These are phyloP conservation scores for Macrotyloma uniflorum DNA, from an alignment of 306 rosid species.

Conservation along the genomic window DNA sequence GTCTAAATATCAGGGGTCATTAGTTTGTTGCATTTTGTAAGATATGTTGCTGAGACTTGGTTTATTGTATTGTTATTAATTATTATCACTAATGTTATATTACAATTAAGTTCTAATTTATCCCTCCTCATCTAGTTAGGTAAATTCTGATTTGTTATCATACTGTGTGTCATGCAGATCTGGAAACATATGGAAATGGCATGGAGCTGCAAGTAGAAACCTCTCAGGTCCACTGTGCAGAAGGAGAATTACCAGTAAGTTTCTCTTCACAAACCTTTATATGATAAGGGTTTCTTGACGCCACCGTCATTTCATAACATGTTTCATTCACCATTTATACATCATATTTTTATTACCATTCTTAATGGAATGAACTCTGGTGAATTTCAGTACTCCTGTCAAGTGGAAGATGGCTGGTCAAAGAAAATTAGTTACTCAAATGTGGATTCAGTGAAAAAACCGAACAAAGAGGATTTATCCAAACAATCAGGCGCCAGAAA, in stretches of 20 bases:
- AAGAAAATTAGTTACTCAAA: constrained; percentile 49
- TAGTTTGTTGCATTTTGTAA: not conserved
- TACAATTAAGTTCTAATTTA: not conserved
- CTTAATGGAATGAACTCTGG: constrained; percentile 20
- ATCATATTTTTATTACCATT: constrained; percentile 18
- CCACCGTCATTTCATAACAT: not conserved
- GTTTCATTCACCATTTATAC: not conserved
- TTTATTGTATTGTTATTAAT: not conserved
- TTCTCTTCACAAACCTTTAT: constrained; percentile 29
- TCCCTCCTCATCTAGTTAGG: constrained; percentile 13
- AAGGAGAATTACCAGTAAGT: constrained; percentile 57
- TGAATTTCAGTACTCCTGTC: constrained; percentile 46
- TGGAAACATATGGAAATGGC: constrained; percentile 64
- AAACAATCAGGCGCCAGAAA: constrained; percentile 50
- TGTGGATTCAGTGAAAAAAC: constrained; percentile 66
- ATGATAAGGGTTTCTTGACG: constrained; percentile 7
- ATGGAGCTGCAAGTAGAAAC: constrained; percentile 62
- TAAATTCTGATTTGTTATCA: constrained; percentile 13
- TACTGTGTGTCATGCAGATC: constrained; percentile 49
- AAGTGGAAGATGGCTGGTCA: constrained; percentile 51
- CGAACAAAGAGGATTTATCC: constrained; percentile 66
- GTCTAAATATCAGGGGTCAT: not conserved
- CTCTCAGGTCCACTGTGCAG: constrained; percentile 48
- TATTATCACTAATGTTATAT: not conserved
- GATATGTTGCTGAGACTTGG: not conserved